phyloP scores from a whole-genome alignment of 768 basidiomycete species.

The Fistulinella prunicolor region DNA sequence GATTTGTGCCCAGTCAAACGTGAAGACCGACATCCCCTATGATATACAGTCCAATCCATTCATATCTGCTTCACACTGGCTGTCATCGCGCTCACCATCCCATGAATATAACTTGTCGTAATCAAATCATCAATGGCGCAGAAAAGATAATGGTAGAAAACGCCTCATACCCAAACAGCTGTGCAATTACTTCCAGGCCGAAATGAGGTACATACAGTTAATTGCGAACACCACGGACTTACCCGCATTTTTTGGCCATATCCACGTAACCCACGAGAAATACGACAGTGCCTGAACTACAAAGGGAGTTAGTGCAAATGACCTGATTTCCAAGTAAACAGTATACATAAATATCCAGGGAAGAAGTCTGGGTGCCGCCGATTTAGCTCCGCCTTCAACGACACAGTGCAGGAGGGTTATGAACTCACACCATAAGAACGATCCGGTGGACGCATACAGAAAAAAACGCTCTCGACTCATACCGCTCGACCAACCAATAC shows the following conservation, averaged over 20 bases:
- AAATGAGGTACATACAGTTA: constrained; percentile 19
- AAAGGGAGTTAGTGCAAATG: constrained; percentile 25
- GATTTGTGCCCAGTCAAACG: constrained; percentile 81
- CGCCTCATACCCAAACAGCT: constrained; percentile 44
- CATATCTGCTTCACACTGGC: too few species aligned
- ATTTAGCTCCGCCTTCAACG: constrained; percentile 3
- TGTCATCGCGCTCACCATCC: constrained; percentile 40
- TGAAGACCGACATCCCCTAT: constrained; percentile 65
- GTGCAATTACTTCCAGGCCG: constrained; percentile 37
- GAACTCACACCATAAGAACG: constrained; percentile 57
- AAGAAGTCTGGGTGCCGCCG: constrained; percentile 35
- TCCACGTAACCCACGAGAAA: constrained; percentile 61
- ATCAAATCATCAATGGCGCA: neutral
- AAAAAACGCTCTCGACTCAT: constrained; percentile 79
- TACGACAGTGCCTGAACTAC: constrained; percentile 48
- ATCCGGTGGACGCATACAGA: constrained; percentile 55
- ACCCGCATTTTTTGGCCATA: constrained; percentile 47
- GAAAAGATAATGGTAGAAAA: neutral
- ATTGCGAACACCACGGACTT: constrained; percentile 20
- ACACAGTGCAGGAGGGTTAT: neutral
- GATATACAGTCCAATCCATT: too few species aligned
- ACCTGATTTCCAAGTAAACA: too few species aligned
- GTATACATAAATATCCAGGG: constrained; percentile 46
- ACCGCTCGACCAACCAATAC: constrained; percentile 58
- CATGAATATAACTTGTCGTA: constrained; percentile 35